Percentiles rank a stretch among this genome's conserved stretches.
phyloP scores from a whole-genome alignment of 2,329 filamentous ascomycete genomes.

The Fusarium decemcellulare region DNA sequence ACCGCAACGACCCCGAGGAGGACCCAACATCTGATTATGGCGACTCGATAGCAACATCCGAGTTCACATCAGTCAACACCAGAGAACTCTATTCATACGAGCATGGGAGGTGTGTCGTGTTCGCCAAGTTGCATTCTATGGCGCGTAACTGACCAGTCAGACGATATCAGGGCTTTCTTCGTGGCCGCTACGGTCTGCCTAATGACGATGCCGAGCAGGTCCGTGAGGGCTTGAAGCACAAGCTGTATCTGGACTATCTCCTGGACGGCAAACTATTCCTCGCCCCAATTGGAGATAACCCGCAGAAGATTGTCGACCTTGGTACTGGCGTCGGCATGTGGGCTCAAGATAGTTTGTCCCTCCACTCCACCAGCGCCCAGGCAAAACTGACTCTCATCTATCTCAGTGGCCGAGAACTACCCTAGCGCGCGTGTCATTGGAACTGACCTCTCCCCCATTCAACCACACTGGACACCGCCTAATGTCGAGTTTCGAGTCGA shows the following conservation, averaged over 20 bases:
- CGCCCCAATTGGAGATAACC: constrained; percentile 59
- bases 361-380: not conserved
- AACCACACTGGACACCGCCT: constrained; percentile 64
- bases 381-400: constrained; percentile 16
- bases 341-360: constrained; percentile 65
- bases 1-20: constrained; percentile 45
- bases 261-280: constrained; percentile 58
- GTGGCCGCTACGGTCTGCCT: constrained; percentile 64
- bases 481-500: constrained; percentile 67
- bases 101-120: constrained; percentile 52
- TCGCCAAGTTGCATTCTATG: not conserved
- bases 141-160: constrained; percentile 47
- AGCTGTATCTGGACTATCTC: constrained; percentile 62
- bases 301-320: constrained; percentile 65
- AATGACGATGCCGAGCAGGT: constrained; percentile 67
- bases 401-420: constrained; percentile 60
- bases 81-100: constrained; percentile 53
- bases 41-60: constrained; percentile 54
- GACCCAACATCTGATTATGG: constrained; percentile 58
- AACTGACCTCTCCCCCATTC: constrained; percentile 60
- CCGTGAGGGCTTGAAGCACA: constrained; percentile 64
- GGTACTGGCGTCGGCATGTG: constrained; percentile 68
- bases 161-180: constrained; percentile 64
- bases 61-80: constrained; percentile 58
- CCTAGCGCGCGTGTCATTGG: constrained; percentile 63